phyloP scores from a whole-genome alignment of 257 asterid species.

The Misopates orontium region DNA sequence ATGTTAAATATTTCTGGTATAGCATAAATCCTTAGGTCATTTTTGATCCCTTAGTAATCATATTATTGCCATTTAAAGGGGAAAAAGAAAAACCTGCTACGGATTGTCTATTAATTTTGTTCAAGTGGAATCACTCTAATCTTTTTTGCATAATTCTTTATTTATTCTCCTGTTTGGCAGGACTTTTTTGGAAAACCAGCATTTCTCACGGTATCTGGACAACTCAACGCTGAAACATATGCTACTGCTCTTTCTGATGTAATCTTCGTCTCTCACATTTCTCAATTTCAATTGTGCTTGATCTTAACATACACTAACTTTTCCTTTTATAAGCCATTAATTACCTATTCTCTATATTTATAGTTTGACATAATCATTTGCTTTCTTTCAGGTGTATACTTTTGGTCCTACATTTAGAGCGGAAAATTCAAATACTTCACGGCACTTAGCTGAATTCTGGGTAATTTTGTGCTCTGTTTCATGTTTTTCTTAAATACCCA shows the following conservation, averaged over 20 bases:
- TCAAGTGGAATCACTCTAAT: slow-evolving; percentile 13
- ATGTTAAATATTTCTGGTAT: slow-evolving; percentile 6
- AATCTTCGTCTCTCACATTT: slow-evolving; percentile 28
- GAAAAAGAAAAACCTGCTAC: not conserved
- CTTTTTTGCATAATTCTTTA: not conserved
- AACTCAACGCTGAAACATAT: slow-evolving; percentile 95
- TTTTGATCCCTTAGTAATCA: slow-evolving; percentile 11
- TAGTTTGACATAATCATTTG: slow-evolving; percentile 24
- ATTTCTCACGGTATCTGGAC: slow-evolving; percentile 95
- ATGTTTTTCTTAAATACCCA: not conserved
- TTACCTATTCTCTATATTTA: slow-evolving; percentile 11
- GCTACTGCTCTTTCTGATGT: slow-evolving; percentile 97
- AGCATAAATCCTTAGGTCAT: not conserved
- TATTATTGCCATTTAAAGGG: not conserved
- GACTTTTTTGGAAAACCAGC: slow-evolving; percentile 97
- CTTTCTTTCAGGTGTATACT: slow-evolving; percentile 75
- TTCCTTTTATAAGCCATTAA: not conserved
- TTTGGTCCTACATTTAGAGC: slow-evolving; percentile 99
- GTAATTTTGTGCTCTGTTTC: slow-evolving; percentile 38
- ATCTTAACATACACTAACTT: too few species aligned
- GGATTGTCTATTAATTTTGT: slow-evolving; percentile 22
- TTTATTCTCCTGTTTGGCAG: slow-evolving; percentile 45
- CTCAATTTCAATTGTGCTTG: not conserved
- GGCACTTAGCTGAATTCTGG: slow-evolving; percentile 98
- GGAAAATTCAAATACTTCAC: slow-evolving; percentile 92